Evolutionary conservation across 192 early-diverging fungal genomes (phyloP).

Genomic region (Gamsiella multidivaricata): DNA sequence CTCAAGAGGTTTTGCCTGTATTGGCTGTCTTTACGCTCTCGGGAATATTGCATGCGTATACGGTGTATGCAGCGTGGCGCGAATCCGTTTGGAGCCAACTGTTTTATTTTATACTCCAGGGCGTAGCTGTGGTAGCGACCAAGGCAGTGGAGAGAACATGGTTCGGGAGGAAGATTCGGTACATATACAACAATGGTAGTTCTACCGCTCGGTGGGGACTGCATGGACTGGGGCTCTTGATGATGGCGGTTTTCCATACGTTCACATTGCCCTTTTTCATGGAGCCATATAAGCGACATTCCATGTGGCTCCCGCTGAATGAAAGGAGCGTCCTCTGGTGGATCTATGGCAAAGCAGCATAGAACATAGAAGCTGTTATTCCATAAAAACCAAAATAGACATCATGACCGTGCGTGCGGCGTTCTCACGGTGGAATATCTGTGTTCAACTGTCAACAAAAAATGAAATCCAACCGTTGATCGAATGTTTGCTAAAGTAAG

Average conservation of each 20-base stretch:
- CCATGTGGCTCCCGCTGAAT: conserved; percentile 30
- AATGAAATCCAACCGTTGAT: too few species aligned
- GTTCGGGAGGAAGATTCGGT: not conserved
- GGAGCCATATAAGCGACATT: conserved; percentile 21
- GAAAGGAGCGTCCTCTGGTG: conserved; percentile 29
- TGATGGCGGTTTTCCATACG: conserved; percentile 12
- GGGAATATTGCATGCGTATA: conserved; percentile 31
- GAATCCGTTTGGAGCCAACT: conserved; percentile 38
- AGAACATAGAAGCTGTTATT: not conserved
- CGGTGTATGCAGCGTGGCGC: conserved; percentile 26
- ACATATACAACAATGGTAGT: conserved; percentile 2
- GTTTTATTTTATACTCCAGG: conserved; percentile 33
- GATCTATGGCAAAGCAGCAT: conserved; percentile 19
- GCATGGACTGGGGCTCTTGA: not conserved
- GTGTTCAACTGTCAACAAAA: too few species aligned
- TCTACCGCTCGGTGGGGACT: not conserved
- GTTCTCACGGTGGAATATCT: too few species aligned
- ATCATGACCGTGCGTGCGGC: too few species aligned
- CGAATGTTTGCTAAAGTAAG: too few species aligned
- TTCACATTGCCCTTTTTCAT: conserved; percentile 31
- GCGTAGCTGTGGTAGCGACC: conserved; percentile 22
- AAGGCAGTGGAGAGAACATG: conserved; percentile 13
- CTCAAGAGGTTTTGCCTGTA: conserved; percentile 10
- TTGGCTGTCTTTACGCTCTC: conserved; percentile 30
- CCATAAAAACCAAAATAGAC: too few species aligned